A percentile compares a stretch with the other conserved stretches of the same genome.
phyloP scores from a whole-genome alignment of 306 rosid species.

The Benincasa hispida region DNA sequence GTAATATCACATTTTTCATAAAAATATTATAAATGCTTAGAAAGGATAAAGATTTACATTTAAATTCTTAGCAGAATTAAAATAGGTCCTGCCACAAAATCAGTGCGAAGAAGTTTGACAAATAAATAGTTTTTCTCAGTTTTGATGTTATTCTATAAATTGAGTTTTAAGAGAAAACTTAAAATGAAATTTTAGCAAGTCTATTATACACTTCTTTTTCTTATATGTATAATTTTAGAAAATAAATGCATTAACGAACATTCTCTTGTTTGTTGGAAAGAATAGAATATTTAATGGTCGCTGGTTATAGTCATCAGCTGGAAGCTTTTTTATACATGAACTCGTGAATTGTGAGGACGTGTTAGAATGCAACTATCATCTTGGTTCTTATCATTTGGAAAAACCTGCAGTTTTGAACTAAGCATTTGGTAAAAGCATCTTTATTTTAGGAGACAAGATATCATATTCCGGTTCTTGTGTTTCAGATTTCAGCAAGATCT shows the following conservation, averaged over 20 bases:
- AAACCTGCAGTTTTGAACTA: neutral
- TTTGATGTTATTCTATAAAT: neutral
- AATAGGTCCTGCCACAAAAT: neutral
- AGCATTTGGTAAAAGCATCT: neutral
- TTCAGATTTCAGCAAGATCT: constrained; percentile 35
- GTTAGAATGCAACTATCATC: neutral
- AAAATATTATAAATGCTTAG: neutral
- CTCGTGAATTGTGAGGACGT: neutral
- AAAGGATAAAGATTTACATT: neutral
- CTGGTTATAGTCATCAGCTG: neutral
- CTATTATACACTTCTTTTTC: neutral
- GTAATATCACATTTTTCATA: constrained; percentile 4
- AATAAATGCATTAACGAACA: neutral
- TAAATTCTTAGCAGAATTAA: neutral
- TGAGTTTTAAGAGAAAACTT: neutral
- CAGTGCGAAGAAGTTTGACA: neutral
- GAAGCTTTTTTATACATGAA: neutral
- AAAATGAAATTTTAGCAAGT: neutral
- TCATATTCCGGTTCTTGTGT: neutral
- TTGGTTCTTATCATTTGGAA: neutral
- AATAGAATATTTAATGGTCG: neutral
- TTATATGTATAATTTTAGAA: neutral
- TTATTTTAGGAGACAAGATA: neutral
- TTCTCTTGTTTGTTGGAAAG: neutral
- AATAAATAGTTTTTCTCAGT: neutral